Conservation (phyloP, 116 monocot genomes). For the Posidonia oceanica region DNA sequence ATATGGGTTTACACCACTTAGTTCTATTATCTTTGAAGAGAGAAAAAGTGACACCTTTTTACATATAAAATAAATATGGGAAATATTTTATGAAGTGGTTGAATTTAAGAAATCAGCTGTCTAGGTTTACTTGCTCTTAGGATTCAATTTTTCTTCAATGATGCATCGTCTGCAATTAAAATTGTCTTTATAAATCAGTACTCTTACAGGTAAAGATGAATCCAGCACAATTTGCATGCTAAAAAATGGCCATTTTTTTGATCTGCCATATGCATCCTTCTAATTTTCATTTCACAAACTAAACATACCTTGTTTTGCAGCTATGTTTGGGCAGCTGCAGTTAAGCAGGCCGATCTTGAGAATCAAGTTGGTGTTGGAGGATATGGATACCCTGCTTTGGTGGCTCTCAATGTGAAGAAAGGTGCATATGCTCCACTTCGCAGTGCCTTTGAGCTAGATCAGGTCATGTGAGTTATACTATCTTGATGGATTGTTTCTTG, state of each 20-base stretch:
- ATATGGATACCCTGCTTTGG: slow-evolving; percentile 89
- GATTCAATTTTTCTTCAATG: not conserved
- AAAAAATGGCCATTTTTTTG: no score
- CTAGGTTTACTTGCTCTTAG: no score
- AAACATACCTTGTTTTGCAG: slow-evolving; percentile 26
- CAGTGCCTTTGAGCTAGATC: slow-evolving; percentile 68
- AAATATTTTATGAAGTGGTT: no score
- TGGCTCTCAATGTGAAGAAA: slow-evolving; percentile 82
- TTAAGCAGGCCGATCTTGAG: slow-evolving; percentile 79
- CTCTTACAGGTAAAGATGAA: no score
- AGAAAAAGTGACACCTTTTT: no score
- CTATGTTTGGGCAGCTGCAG: slow-evolving; percentile 78
- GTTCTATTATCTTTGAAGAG: no score
- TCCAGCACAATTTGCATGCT: no score
- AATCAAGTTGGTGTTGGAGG: slow-evolving; percentile 87
- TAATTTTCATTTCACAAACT: not conserved
- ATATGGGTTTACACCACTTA: no score
- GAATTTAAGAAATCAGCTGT: no score
- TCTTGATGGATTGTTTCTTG: not conserved
- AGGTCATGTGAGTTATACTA: slow-evolving; percentile 38
- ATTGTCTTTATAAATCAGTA: not conserved
- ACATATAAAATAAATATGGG: no score
- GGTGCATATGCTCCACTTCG: slow-evolving; percentile 69
- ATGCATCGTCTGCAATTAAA: not conserved
- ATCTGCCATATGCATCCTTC: not conserved